Evolutionary conservation across 495 filamentous ascomycete species (phyloP).

Genomic region (Podospora pseudoanserina): DNA sequence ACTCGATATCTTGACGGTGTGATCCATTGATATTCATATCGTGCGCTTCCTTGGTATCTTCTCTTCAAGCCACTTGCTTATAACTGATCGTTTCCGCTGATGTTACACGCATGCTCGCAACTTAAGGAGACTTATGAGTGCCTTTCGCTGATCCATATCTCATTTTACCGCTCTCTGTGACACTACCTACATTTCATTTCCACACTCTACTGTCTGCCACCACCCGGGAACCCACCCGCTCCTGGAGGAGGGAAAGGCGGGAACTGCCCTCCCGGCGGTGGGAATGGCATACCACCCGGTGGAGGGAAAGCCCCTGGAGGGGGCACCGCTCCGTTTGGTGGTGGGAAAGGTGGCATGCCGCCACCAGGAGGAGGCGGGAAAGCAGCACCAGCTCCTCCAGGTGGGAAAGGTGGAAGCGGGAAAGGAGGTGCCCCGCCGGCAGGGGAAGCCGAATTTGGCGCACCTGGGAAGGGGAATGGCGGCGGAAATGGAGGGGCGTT

Average conservation of each 20-base stretch:
- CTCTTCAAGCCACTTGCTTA: too few species aligned
- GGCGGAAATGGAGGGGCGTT: slow-evolving; percentile 13
- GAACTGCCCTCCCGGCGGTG: slow-evolving; percentile 17
- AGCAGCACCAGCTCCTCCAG: slow-evolving; percentile 5
- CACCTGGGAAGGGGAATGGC: slow-evolving; percentile 16
- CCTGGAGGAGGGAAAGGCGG: slow-evolving; percentile 38
- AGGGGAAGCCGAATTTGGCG: slow-evolving; percentile 5
- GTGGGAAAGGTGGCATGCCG: slow-evolving; percentile 32
- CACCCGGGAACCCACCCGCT: slow-evolving; percentile 32
- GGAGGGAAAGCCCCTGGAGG: slow-evolving; percentile 14
- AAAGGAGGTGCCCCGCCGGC: slow-evolving; percentile 3
- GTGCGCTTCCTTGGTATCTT: too few species aligned
- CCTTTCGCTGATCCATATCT: too few species aligned
- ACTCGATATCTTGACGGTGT: too few species aligned
- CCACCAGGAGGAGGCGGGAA: slow-evolving; percentile 42
- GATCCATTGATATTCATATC: too few species aligned
- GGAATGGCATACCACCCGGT: not conserved
- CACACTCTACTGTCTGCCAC: not conserved
- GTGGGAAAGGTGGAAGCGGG: slow-evolving; percentile 17
- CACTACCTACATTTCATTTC: too few species aligned
- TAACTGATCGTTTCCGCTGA: too few species aligned
- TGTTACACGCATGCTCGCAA: too few species aligned
- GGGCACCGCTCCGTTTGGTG: slow-evolving; percentile 31
- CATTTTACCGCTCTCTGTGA: too few species aligned
- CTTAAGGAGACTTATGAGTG: too few species aligned